Evolutionary conservation across 73 alveolate genomes (phyloP).

Genomic region (Breviolum minutum): DNA sequence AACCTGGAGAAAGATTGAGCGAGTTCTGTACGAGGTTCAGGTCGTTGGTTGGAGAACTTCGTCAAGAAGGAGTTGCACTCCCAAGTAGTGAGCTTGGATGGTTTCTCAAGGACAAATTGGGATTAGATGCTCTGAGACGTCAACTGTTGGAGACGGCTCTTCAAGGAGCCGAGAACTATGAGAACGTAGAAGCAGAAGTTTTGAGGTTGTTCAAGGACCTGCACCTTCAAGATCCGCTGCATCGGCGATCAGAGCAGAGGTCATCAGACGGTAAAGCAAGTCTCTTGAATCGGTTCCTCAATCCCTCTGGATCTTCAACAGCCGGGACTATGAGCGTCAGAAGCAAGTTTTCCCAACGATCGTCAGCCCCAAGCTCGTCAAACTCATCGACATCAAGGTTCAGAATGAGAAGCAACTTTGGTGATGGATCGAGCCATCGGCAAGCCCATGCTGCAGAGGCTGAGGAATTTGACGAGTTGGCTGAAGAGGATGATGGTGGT

Average conservation of each 20-base stretch:
- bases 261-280: neutral
- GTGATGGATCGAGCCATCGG: neutral
- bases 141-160: conserved; percentile 17
- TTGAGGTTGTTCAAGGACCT: neutral
- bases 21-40: neutral
- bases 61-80: neutral
- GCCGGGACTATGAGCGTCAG: neutral
- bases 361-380: neutral
- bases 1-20: neutral
- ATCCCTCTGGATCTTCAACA: neutral
- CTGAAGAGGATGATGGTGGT: neutral
- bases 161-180: neutral
- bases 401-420: too few relatives aligned
- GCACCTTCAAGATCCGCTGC: neutral
- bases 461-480: neutral
- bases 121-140: neutral
- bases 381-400: neutral
- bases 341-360: neutral
- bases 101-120: conserved; percentile 13
- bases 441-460: neutral
- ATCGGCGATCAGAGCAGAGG: neutral
- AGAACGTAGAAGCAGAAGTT: neutral
- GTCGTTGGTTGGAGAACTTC: neutral
- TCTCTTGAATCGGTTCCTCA: neutral
- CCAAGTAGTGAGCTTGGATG: neutral